Evolutionary conservation across 768 basidiomycete genomes (phyloP), one percentile per base, ranked within the genome.

Genomic region (Tylopilus subfusipes): DNA sequence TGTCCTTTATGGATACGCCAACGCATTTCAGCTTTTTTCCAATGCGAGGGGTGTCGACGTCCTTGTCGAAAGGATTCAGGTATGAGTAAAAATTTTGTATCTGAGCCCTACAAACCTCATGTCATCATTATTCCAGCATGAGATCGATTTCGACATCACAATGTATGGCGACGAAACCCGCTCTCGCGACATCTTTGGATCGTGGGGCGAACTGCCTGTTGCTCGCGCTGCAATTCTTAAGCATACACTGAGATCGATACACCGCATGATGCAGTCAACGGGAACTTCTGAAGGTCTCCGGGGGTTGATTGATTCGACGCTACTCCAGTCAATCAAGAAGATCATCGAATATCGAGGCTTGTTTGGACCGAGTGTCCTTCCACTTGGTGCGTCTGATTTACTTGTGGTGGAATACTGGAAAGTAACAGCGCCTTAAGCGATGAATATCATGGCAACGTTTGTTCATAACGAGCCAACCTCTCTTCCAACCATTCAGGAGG

Each of bases 401-500:
- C 44, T 56, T 38, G 19, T 27, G 4, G 19, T 45, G 2, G 13
- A 48, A 4, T 46, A 18, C n/a, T 44, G 29, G 29, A 33, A 36
- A 54, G 30, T 65, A 49, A 66, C 60, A 18, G 31, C 33, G 7
- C 21, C 50, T 10, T 30, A 50, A 62, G 93, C 91, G 5, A 91
- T 95, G 76, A 93, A 95, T 68, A 88, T 94, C 65, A 92, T 97
- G 86, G 85, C 93, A 14, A 93, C 93, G 0, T 98, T 98, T 71
- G 86, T 98, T 10, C 96, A 99, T 76, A 99, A 98, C 60, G 97
- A 99, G 69, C 97, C 97, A 8, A 98, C 95, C 0, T 97, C 93
- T 16, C 75, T 99, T 53, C 76, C 84, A 2, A 86, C 96, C 50
- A 88, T 99, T 21, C 97, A 99, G 71, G 97, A 99, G 70, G 81